These are phyloP conservation scores for Termitomyces sp. DNA, from an alignment of 768 basidiomycete species.

Conservation along the genomic window DNA sequence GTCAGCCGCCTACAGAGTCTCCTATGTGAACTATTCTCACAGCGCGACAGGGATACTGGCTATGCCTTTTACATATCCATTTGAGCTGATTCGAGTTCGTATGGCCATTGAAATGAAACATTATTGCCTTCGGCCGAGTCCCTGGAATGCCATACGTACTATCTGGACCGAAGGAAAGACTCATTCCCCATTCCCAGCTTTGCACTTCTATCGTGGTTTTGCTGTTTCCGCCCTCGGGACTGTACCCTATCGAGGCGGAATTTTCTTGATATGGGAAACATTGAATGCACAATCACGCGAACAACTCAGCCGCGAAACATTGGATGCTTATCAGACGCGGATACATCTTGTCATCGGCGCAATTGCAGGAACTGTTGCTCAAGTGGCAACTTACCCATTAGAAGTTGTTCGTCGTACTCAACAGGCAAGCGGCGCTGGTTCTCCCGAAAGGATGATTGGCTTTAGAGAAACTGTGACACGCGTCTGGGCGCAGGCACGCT, in stretches of 20 bases:
- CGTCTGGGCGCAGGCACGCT: slow-evolving; percentile 15
- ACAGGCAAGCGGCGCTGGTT: slow-evolving; percentile 19
- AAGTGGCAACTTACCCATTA: slow-evolving; percentile 20
- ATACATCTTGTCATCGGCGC: slow-evolving; percentile 22
- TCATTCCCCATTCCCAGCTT: background rate
- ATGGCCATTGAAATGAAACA: slow-evolving; percentile 5
- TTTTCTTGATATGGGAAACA: slow-evolving; percentile 22
- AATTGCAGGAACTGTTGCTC: slow-evolving; percentile 17
- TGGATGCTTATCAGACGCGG: slow-evolving; percentile 14
- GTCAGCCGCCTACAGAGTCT: background rate
- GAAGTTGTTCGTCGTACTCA: slow-evolving; percentile 22
- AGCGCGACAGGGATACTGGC: background rate
- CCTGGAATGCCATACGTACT: background rate
- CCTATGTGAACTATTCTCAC: background rate
- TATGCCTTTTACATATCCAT: slow-evolving; percentile 3
- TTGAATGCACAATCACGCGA: slow-evolving; percentile 17
- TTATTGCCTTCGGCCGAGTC: background rate
- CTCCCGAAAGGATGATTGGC: slow-evolving; percentile 17
- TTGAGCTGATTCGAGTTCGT: slow-evolving; percentile 3
- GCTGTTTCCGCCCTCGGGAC: slow-evolving; percentile 1
- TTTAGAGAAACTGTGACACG: slow-evolving; percentile 16
- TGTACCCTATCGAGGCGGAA: slow-evolving; percentile 19
- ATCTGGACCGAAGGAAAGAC: background rate
- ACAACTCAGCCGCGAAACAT: slow-evolving; percentile 11
- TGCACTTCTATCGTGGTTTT: slow-evolving; percentile 2